These are phyloP conservation scores for Colletotrichum kahawae DNA, from an alignment of 2,329 filamentous ascomycete species.

Conservation along the genomic window DNA sequence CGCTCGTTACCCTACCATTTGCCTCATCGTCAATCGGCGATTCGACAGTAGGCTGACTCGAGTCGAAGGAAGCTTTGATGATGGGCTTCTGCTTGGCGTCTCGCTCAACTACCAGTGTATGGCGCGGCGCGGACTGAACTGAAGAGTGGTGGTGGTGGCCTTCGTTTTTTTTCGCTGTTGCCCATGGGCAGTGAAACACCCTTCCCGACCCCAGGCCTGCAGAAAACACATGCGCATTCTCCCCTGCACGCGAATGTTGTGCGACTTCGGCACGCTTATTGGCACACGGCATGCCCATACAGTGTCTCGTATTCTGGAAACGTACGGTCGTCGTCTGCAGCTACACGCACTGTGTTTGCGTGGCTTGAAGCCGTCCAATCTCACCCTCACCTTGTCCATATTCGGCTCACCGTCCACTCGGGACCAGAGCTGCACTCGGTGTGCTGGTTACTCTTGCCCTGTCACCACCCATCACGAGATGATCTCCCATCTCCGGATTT, in stretches of 20 bases:
- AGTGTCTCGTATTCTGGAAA: neutral
- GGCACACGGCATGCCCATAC: neutral
- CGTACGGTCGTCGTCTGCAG: neutral
- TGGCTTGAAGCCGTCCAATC: neutral
- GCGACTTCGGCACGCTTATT: neutral
- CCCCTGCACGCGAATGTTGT: constrained; percentile 12
- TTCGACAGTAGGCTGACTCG: neutral
- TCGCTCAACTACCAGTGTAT: neutral
- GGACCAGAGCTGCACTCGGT: neutral
- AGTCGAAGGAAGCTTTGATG: neutral
- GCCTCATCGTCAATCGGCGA: neutral
- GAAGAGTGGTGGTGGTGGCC: neutral
- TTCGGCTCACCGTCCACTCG: neutral
- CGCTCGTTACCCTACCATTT: neutral
- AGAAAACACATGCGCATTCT: neutral
- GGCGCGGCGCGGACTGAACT: neutral
- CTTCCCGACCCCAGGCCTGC: neutral
- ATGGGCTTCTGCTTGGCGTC: neutral
- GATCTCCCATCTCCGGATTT: constrained; percentile 2
- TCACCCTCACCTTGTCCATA: neutral
- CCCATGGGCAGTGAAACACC: neutral
- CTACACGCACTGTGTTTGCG: constrained; percentile 6
- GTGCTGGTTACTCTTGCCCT: neutral
- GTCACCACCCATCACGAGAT: neutral
- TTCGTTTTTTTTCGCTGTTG: neutral